Conservation (phyloP, 1,284 basidiomycete genomes). For the Sporisorium sorghi region DNA sequence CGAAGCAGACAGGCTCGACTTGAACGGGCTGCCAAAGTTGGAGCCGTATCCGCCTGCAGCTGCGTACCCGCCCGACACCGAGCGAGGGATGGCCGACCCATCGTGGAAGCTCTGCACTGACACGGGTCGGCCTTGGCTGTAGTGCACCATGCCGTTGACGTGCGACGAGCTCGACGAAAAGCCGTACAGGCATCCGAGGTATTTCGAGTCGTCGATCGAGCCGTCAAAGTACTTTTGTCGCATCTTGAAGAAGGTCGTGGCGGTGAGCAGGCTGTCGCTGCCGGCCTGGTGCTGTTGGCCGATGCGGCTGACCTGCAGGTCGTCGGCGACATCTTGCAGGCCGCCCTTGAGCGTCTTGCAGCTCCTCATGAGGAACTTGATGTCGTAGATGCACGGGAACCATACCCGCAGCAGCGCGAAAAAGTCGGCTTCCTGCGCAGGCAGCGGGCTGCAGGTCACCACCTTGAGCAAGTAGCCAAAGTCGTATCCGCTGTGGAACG, state of each 20-base stretch:
- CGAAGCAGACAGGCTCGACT: conserved; percentile 36
- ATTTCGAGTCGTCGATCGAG: conserved; percentile 75
- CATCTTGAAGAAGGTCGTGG: conserved; percentile 95
- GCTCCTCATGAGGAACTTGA: conserved; percentile 94
- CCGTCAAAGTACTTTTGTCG: conserved; percentile 89
- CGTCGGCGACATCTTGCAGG: conserved; percentile 94
- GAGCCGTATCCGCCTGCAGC: conserved; percentile 38
- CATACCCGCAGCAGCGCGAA: conserved; percentile 88
- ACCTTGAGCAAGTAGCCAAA: conserved; percentile 98
- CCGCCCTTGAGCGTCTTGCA: conserved; percentile 91
- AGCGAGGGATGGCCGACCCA: conserved; percentile 39
- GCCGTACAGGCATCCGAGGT: conserved; percentile 66
- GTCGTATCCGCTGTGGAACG: conserved; percentile 98
- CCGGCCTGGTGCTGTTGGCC: conserved; percentile 95
- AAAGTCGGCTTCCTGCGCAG: conserved; percentile 88
- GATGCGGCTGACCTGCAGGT: conserved; percentile 87
- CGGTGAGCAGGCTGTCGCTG: conserved; percentile 91
- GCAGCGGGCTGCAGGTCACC: conserved; percentile 87
- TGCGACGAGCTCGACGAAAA: conserved; percentile 61
- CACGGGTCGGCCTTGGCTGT: conserved; percentile 43
- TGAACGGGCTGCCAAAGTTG: conserved; percentile 50
- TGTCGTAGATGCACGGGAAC: conserved; percentile 98
- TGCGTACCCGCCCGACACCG: conserved; percentile 42
- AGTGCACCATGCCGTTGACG: conserved; percentile 52
- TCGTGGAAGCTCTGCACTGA: conserved; percentile 54